A percentile compares a stretch with the other conserved stretches of the same genome.
Conservation (phyloP, 371 early-diverging fungal genomes). For the Haplosporangium sp. region DNA sequence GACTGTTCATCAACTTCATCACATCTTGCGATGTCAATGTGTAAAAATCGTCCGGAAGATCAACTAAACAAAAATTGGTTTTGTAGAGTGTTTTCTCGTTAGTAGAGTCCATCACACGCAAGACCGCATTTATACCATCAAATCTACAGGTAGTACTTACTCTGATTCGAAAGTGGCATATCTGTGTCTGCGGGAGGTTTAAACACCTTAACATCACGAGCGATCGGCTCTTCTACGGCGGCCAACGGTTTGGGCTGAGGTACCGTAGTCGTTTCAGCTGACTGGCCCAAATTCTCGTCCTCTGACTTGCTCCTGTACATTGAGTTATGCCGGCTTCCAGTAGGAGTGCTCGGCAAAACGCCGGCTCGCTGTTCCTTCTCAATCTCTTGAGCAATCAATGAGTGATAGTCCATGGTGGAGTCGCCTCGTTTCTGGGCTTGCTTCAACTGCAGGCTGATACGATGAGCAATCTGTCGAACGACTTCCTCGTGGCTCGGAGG, state of each 20-base stretch:
- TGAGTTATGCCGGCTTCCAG: slow-evolving; percentile 43
- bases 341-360: slow-evolving; percentile 32
- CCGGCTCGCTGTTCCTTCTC: slow-evolving; percentile 44
- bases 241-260: slow-evolving; percentile 6
- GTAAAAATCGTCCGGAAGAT: slow-evolving; percentile 75
- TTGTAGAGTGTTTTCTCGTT: too few species aligned
- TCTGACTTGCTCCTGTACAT: slow-evolving; percentile 23
- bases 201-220: slow-evolving; percentile 47
- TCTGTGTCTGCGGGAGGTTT: slow-evolving; percentile 36
- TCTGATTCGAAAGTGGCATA: slow-evolving; percentile 42
- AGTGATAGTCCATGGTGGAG: slow-evolving; percentile 31
- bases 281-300: slow-evolving; percentile 9
- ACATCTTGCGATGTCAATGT: slow-evolving; percentile 66
- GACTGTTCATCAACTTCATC: slow-evolving; percentile 55
- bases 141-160: slow-evolving; percentile 9
- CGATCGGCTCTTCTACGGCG: slow-evolving; percentile 13
- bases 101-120: background rate
- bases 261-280: background rate
- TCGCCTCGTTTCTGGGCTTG: slow-evolving; percentile 39
- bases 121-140: background rate
- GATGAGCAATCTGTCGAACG: slow-evolving; percentile 51
- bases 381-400: slow-evolving; percentile 44
- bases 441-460: slow-evolving; percentile 34
- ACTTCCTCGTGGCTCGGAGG: slow-evolving; percentile 31
- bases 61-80: slow-evolving; percentile 49